Evolutionary conservation across 2,329 filamentous ascomycete species (phyloP).

Genomic region (Cladosporium sp.): DNA sequence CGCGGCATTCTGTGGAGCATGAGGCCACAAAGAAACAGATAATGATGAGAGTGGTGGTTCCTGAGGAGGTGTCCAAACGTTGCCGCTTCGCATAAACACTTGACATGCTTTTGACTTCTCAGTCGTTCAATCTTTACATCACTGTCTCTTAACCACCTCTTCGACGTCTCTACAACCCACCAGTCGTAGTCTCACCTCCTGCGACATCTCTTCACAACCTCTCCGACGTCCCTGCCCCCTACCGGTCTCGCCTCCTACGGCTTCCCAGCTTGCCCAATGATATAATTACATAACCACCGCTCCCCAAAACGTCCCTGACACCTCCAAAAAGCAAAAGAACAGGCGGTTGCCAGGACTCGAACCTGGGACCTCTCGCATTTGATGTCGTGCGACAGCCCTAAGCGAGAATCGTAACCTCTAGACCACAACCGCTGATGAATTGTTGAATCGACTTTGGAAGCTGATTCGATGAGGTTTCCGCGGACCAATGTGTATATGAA

Average conservation of each 20-base stretch:
- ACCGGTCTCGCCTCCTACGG: background rate
- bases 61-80: too few species aligned
- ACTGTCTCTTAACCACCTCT: background rate
- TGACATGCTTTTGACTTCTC: background rate
- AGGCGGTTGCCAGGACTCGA: slow-evolving; percentile 14
- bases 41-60: too few species aligned
- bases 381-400: background rate
- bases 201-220: too few species aligned
- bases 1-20: too few species aligned
- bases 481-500: accelerated
- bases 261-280: background rate
- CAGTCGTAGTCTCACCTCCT: background rate
- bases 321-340: slow-evolving; percentile 4
- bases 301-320: background rate
- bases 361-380: slow-evolving; percentile 14
- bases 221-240: too few species aligned
- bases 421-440: background rate
- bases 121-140: background rate
- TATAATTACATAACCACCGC: background rate
- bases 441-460: background rate
- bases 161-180: background rate
- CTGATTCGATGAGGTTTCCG: background rate
- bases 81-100: too few species aligned
- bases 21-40: too few species aligned
- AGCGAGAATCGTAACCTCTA: background rate